These are phyloP conservation scores for Xylaria sp. DNA, from an alignment of 2,329 filamentous ascomycete genomes.

Conservation along the genomic window DNA sequence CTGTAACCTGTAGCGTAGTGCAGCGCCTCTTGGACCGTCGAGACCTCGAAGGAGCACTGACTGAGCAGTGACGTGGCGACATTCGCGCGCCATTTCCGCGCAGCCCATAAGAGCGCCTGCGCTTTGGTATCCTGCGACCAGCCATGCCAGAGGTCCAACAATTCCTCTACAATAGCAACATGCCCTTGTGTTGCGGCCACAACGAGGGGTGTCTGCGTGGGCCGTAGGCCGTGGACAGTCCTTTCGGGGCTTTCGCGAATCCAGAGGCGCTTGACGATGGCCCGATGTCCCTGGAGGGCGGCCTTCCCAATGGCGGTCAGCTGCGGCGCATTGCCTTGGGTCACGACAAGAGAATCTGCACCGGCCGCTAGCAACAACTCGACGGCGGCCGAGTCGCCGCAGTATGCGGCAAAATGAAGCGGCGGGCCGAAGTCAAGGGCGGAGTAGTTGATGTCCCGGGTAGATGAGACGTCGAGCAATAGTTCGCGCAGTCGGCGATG, in stretches of 20 bases:
- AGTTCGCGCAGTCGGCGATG: constrained; percentile 13
- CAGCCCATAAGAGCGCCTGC: constrained; percentile 3
- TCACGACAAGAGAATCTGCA: constrained; percentile 13
- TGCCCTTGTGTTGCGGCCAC: constrained; percentile 12
- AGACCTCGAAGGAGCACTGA: constrained; percentile 1
- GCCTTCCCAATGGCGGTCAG: constrained; percentile 18
- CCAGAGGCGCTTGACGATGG: constrained; percentile 14
- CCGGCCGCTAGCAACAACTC: constrained; percentile 14
- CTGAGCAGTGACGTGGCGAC: constrained; percentile 5
- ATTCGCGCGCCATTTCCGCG: constrained; percentile 5
- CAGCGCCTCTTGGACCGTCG: constrained; percentile 5
- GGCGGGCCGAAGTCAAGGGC: constrained; percentile 12
- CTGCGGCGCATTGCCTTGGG: constrained; percentile 10
- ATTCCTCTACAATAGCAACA: constrained; percentile 6
- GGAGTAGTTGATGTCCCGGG: constrained; percentile 15
- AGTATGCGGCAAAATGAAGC: constrained; percentile 16
- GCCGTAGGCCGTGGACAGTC: constrained; percentile 7
- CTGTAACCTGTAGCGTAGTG: constrained; percentile 8
- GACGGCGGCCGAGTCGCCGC: constrained; percentile 6
- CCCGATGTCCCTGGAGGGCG: constrained; percentile 17
- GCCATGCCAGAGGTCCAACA: constrained; percentile 14
- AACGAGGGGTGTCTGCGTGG: constrained; percentile 17
- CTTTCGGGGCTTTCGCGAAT: constrained; percentile 10
- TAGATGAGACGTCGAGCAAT: constrained; percentile 10
- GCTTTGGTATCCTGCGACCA: constrained; percentile 1